Percentiles rank a stretch among this genome's conserved stretches.
Evolutionary conservation across 768 basidiomycete genomes (phyloP).

Genomic region (Agaricus subrufescens): DNA sequence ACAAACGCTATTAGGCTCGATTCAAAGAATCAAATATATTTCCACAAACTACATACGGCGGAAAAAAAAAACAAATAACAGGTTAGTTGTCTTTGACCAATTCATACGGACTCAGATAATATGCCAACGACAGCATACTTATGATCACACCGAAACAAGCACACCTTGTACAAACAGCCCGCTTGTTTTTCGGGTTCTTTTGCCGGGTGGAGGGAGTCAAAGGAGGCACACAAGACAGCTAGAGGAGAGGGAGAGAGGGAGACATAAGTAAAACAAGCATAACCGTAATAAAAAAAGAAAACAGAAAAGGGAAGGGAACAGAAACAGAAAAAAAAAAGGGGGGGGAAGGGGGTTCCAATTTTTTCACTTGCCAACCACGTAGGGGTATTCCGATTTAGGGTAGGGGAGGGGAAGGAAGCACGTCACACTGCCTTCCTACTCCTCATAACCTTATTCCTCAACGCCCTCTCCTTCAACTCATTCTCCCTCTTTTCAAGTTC

Average conservation of each 20-base stretch:
- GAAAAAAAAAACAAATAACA: no score
- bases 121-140: no score
- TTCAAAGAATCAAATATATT: no score
- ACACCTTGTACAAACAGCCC: no score
- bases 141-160: no score
- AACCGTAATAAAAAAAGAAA: background rate
- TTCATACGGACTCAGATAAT: no score
- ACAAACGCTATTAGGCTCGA: no score
- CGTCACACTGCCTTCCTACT: slow-evolving; percentile 47
- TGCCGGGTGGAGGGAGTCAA: no score
- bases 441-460: slow-evolving; percentile 78
- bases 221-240: background rate
- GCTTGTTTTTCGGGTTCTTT: no score
- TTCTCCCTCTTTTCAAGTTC: slow-evolving; percentile 71
- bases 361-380: slow-evolving; percentile 7
- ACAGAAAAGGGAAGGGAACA: background rate
- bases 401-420: background rate
- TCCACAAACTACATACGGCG: no score
- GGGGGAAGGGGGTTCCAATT: background rate
- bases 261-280: slow-evolving; percentile 7
- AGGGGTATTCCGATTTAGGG: background rate
- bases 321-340: background rate
- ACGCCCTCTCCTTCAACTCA: slow-evolving; percentile 75
- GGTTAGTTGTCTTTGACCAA: no score
- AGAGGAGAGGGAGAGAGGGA: background rate